A percentile compares a stretch with the other conserved stretches of the same genome.
Conservation (phyloP, 139 green algal genomes). For the Picochlorum sp. region DNA sequence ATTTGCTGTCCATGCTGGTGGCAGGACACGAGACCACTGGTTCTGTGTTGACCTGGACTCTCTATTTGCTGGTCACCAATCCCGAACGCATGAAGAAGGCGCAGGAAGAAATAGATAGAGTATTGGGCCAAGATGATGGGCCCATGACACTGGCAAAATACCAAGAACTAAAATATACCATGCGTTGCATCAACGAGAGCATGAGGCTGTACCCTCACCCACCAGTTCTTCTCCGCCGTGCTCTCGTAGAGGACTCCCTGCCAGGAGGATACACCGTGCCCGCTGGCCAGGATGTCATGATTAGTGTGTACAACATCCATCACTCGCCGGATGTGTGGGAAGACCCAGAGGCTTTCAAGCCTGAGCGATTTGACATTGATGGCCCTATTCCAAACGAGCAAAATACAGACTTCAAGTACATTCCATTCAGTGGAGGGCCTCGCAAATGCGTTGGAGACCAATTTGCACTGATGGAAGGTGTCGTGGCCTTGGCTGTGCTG, state of each 20-base stretch:
- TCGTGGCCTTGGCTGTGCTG: slow-evolving; percentile 71
- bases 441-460: slow-evolving; percentile 95
- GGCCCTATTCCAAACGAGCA: slow-evolving; percentile 83
- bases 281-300: slow-evolving; percentile 91
- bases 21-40: slow-evolving; percentile 98
- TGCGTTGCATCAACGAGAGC: slow-evolving; percentile 89
- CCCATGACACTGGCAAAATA: slow-evolving; percentile 63
- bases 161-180: slow-evolving; percentile 72
- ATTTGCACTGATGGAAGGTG: slow-evolving; percentile 93
- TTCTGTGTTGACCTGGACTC: slow-evolving; percentile 93
- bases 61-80: slow-evolving; percentile 85
- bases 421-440: slow-evolving; percentile 77
- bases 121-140: slow-evolving; percentile 52
- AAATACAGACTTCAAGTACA: slow-evolving; percentile 92
- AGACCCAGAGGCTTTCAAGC: slow-evolving; percentile 74
- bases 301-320: slow-evolving; percentile 97
- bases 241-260: slow-evolving; percentile 69
- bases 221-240: slow-evolving; percentile 82
- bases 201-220: slow-evolving; percentile 99
- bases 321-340: slow-evolving; percentile 66
- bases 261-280: slow-evolving; percentile 60
- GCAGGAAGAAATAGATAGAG: slow-evolving; percentile 81
- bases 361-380: slow-evolving; percentile 90
- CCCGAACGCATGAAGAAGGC: slow-evolving; percentile 70
- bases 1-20: slow-evolving; percentile 98